Base-by-base conservation (phyloP, 257 asterid genomes). In the Solanum etuberosum region DNA sequence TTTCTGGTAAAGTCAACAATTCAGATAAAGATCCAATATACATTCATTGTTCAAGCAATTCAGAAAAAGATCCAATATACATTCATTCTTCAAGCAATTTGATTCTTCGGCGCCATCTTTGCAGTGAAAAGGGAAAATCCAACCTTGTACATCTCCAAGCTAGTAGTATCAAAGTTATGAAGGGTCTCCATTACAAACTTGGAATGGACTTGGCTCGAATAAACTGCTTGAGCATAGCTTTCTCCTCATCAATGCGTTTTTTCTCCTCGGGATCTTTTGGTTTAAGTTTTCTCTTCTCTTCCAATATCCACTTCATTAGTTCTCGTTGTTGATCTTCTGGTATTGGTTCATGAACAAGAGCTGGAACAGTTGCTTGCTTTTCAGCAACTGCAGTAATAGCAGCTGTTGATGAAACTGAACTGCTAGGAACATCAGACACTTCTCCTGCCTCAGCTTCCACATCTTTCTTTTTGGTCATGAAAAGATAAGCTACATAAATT, bases 231-330 rank as follows among this genome's bases (percentile, higher is more conserved):
- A 84, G 78, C 20, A 84, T 23, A 76, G 80, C 80, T 46, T 51
- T 83, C 73, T 65, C 87, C 40, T 84, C 80, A 65, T 84, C 87
- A 84, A 67, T 84, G 81, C 32, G 76, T 16, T 25, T 63, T 84
- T 84, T 84, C 40, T 65, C 57, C 61, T 83, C 81, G 0, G 23
- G 67, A 84, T 67, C 42, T 67, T 59, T 63, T 40, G 81, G 80
- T 8, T 84, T 40, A 21, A 84, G 59, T 21, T 37, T 40, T 84
- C 81, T 84, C 65, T 67, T 84, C 54, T 67, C 87, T 77, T 77
- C 61, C 80, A 84, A 84, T 84, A 84, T 61, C 46, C 81, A 65
- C 38, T 63, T 37, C 25, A 65, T 5, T 40, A 84, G 10, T 72
- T 84, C 63, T 8, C 65, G 59, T 27, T 40, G 73, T 38, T 48